These are phyloP conservation scores for Blastobotrys aristatus DNA, from an alignment of 1,139 yeast genomes.

Conservation along the genomic window DNA sequence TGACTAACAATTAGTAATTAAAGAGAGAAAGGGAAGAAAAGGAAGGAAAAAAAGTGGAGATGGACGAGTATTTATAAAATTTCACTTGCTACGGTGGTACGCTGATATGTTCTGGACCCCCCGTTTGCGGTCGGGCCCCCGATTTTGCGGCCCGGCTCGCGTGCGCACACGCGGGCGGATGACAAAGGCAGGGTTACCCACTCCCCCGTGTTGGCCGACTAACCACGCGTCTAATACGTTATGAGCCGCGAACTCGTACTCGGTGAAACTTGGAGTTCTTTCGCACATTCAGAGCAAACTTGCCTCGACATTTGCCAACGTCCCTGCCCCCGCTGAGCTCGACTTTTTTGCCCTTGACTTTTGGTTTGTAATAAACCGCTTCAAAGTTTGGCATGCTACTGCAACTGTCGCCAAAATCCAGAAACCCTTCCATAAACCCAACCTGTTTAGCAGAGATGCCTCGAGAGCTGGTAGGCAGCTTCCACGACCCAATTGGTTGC, in stretches of 20 bases:
- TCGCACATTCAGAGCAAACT: background rate
- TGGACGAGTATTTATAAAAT: conserved; percentile 1
- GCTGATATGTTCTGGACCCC: no score
- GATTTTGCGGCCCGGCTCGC: no score
- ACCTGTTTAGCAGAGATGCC: background rate
- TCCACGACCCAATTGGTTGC: background rate
- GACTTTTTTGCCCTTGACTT: background rate
- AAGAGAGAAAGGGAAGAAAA: background rate
- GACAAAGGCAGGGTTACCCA: no score
- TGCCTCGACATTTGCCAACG: background rate
- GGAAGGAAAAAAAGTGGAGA: background rate
- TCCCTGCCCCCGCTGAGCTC: background rate
- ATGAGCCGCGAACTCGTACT: background rate
- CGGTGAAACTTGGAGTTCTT: background rate
- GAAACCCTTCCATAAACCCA: background rate
- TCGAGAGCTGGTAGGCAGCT: background rate
- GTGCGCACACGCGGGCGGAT: no score
- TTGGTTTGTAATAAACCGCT: background rate
- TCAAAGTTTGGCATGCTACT: background rate
- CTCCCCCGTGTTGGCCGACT: no score
- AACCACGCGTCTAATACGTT: no score
- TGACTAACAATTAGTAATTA: background rate
- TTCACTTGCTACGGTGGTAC: no score
- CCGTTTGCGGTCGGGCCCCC: no score
- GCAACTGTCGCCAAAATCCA: background rate